These are phyloP conservation scores for Stemphylium lycopersici DNA, from an alignment of 2,329 filamentous ascomycete genomes.

Conservation along the genomic window DNA sequence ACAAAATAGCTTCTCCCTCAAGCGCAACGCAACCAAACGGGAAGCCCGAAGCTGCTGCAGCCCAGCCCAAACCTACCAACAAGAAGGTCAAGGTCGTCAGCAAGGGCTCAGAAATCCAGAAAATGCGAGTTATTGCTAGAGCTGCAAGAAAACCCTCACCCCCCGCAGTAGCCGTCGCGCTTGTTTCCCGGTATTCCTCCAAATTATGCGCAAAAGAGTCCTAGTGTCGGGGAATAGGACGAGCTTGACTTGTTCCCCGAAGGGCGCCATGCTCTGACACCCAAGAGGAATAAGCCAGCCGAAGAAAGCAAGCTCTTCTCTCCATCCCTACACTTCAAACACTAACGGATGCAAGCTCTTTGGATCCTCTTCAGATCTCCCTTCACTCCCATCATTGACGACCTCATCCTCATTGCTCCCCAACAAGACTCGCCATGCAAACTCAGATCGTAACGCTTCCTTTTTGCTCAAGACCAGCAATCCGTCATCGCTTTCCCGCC, in stretches of 20 bases:
- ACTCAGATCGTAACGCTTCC: neutral
- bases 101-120: constrained; percentile 3
- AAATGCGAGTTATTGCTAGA: neutral
- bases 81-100: constrained; percentile 7
- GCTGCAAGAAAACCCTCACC: neutral
- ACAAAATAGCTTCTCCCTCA: neutral
- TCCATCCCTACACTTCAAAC: neutral
- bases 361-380: neutral
- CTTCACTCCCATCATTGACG: neutral
- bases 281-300: neutral
- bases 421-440: neutral
- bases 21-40: neutral
- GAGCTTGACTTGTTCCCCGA: neutral
- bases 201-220: neutral
- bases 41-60: neutral
- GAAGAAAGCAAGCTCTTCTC: neutral
- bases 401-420: neutral
- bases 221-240: neutral
- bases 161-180: neutral
- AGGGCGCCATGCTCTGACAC: neutral
- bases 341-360: neutral
- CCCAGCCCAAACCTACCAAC: neutral
- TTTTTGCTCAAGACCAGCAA: neutral
- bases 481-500: neutral
- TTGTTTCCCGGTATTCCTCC: too few relatives aligned